Base-by-base conservation (phyloP, 495 filamentous ascomycete species). In the Xylaria palmicola region DNA sequence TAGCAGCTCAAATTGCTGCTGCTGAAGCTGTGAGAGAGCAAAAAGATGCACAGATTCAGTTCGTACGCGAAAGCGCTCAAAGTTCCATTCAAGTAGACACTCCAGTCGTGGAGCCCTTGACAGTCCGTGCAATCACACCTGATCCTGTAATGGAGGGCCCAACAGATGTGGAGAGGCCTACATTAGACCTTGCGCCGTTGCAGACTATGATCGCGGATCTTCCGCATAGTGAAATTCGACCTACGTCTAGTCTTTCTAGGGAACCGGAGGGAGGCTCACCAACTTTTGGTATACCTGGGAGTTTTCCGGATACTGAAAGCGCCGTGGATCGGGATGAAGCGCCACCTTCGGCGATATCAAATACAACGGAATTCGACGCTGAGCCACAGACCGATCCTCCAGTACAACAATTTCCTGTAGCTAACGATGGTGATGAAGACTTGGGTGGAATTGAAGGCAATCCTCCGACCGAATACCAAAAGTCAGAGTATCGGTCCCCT, bases 301-400 rank as follows among this genome's bases (percentile, higher is more conserved):
- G 79, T 43, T 85, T 86, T 54, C 75, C 80, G 20, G 59, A 65
- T 45, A 40, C 26, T 6, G 64, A 57, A 45, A 61, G 30, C 43
- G 6, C 43, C 29, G 51, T 69, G 30, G 66, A 75, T 44, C 73
- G 78, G 51, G 74, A 79, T 36, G 76, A 81, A 50, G 65, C 71
- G 1, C 83, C 83, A 12, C 72, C 72, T 40, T 83, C 80, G 13
- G 77, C 81, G 6, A 64, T 81, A 17, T 82, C 89, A 9, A 84
- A 82, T 48, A 80, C 81, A n/a, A 90, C 86, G 6, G 81, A 85
- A 60, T 88, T 91, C 64, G 89, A 91, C 57, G 81, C 79, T 30
- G 89, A 91, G 51, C 84, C 85, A 40, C 88, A 91, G 66, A 81
- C 79, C 3, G 85, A 87, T n/a, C 73, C 84, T 2, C 70, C 60